Evolutionary conservation across 805 yeast genomes (phyloP).

Genomic region (Tetrapisispora fleetii): DNA sequence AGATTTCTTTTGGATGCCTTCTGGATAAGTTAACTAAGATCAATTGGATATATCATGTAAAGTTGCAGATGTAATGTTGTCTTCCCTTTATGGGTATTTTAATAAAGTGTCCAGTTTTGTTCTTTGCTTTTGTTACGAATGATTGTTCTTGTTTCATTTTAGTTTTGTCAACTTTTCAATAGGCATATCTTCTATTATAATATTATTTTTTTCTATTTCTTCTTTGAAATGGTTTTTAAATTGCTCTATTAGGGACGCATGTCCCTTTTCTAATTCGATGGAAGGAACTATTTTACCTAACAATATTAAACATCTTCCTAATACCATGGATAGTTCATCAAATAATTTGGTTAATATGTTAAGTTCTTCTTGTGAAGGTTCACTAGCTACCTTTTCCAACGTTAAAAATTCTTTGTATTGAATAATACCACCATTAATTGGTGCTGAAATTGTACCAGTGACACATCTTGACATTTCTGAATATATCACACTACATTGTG

Average conservation of each 20-base stretch:
- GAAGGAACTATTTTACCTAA: conserved; percentile 56
- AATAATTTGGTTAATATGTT: conserved; percentile 33
- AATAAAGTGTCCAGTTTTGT: too few relatives aligned
- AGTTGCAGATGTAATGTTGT: too few relatives aligned
- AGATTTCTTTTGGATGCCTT: too few relatives aligned
- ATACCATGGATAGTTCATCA: conserved; percentile 54
- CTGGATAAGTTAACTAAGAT: too few relatives aligned
- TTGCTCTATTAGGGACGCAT: conserved; percentile 53
- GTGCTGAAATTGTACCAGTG: conserved; percentile 84
- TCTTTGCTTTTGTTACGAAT: too few relatives aligned
- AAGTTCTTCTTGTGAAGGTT: conserved; percentile 23
- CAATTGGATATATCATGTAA: too few relatives aligned
- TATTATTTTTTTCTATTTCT: conserved; percentile 41
- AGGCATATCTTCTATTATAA: conserved; percentile 11
- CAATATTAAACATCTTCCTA: conserved; percentile 54
- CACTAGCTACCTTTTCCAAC: conserved; percentile 32
- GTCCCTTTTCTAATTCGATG: conserved; percentile 46
- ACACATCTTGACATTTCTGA: conserved; percentile 59
- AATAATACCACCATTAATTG: conserved; percentile 87
- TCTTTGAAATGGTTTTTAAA: conserved; percentile 56
- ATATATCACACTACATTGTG: conserved; percentile 39
- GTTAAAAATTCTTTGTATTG: conserved; percentile 55
- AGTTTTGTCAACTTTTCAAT: background rate
- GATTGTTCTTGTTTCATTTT: background rate
- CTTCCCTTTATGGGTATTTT: too few relatives aligned